phyloP scores from a whole-genome alignment of 2,329 filamentous ascomycete genomes.

The Ascocoryne sarcoides region DNA sequence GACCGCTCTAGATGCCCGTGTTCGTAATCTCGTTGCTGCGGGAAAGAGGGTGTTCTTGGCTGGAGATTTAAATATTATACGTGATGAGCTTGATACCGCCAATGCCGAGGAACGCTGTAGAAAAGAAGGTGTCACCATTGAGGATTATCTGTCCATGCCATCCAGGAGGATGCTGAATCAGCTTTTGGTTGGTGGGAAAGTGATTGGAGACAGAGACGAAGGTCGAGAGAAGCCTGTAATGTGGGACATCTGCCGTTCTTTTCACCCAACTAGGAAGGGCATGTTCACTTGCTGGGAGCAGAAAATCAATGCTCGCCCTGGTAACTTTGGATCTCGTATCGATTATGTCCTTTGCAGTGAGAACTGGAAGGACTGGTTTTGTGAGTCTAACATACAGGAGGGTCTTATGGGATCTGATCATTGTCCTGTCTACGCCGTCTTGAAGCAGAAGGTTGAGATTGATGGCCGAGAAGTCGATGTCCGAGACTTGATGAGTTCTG shows the following conservation, averaged over 20 bases:
- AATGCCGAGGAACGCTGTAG: conserved; percentile 55
- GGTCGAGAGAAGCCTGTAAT: conserved; percentile 63
- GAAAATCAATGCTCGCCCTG: conserved; percentile 88
- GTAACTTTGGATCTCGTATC: conserved; percentile 86
- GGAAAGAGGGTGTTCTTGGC: conserved; percentile 81
- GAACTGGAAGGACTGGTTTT: conserved; percentile 72
- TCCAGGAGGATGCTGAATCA: conserved; percentile 77
- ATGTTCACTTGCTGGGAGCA: conserved; percentile 99
- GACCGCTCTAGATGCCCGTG: conserved; percentile 67
- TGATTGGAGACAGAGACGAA: conserved; percentile 57
- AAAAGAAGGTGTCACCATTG: conserved; percentile 58
- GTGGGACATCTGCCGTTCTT: conserved; percentile 75
- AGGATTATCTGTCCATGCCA: conserved; percentile 65
- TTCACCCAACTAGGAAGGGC: conserved; percentile 67
- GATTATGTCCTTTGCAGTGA: conserved; percentile 85
- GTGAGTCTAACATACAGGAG: conserved; percentile 79
- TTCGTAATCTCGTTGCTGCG: conserved; percentile 71
- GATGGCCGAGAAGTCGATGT: conserved; percentile 44
- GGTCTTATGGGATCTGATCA: conserved; percentile 93
- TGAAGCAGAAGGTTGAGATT: conserved; percentile 53
- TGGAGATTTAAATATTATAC: conserved; percentile 78
- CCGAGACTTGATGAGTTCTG: conserved; percentile 72
- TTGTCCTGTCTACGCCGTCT: conserved; percentile 77
- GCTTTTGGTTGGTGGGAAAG: conserved; percentile 64
- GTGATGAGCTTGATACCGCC: conserved; percentile 60